A percentile compares a stretch with the other conserved stretches of the same genome.
phyloP scores from a whole-genome alignment of 2,329 filamentous ascomycete genomes.

The Aquanectria penicillioides region DNA sequence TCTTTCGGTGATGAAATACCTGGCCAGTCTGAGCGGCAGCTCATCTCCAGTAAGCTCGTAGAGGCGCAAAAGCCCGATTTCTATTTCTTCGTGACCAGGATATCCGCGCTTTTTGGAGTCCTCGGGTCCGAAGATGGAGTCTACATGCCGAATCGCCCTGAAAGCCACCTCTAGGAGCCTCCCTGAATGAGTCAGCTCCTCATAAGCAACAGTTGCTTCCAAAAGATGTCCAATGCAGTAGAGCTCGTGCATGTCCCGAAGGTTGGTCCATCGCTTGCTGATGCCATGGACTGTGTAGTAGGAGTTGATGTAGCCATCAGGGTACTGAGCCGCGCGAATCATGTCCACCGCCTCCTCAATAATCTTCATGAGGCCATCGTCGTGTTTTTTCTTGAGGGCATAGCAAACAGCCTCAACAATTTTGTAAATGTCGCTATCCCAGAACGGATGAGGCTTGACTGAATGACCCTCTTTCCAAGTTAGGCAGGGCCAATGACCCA shows the following conservation, averaged over 20 bases:
- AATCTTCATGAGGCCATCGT: background rate
- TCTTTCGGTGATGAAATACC: conserved; percentile 9
- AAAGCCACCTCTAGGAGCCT: background rate
- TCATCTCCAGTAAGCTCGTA: background rate
- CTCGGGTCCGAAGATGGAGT: background rate
- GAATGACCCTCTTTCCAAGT: conserved; percentile 9
- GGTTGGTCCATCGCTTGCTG: conserved; percentile 10
- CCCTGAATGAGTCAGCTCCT: background rate
- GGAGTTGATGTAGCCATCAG: conserved; percentile 12
- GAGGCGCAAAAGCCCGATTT: conserved; percentile 4
- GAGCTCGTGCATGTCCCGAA: conserved; percentile 10
- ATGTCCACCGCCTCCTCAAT: conserved; percentile 7
- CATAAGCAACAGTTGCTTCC: conserved; percentile 1
- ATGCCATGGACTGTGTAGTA: conserved; percentile 9
- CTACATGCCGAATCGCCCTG: background rate
- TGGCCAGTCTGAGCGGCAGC: conserved; percentile 2
- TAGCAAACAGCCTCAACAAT: conserved; percentile 10
- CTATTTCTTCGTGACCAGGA: conserved; percentile 13
- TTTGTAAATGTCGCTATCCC: conserved; percentile 20
- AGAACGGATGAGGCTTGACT: conserved; percentile 7
- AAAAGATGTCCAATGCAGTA: conserved; percentile 5
- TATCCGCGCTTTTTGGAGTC: conserved; percentile 4
- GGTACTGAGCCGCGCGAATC: conserved; percentile 4
- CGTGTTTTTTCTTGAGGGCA: background rate
- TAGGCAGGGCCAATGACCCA: conserved; percentile 6